A percentile compares a stretch with the other conserved stretches of the same genome.
These are phyloP conservation scores for Neurospora sp. DNA, from an alignment of 495 filamentous ascomycete genomes.

Conservation along the genomic window DNA sequence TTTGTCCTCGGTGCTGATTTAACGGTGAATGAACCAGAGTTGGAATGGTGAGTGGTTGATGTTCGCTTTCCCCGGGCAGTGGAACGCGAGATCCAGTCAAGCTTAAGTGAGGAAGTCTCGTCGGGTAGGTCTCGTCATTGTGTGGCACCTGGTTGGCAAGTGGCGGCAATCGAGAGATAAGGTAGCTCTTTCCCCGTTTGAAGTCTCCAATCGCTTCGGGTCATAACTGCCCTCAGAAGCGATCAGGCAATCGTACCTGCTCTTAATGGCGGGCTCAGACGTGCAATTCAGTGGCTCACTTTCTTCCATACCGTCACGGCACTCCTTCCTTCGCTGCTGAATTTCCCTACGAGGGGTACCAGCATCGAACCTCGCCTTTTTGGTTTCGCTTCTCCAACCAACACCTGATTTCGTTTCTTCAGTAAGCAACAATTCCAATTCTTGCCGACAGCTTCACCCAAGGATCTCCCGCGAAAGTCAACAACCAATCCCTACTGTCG, in stretches of 20 bases:
- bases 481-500: neutral
- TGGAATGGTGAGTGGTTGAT: neutral
- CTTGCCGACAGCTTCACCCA: neutral
- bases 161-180: neutral
- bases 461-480: neutral
- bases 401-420: neutral
- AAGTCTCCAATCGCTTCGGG: neutral
- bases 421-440: neutral
- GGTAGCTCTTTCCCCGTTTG: neutral
- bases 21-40: neutral
- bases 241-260: neutral
- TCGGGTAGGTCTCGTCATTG: neutral
- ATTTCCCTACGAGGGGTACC: neutral
- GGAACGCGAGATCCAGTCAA: neutral
- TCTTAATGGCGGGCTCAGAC: neutral
- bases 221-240: neutral
- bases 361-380: neutral
- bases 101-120: too few relatives aligned
- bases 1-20: neutral
- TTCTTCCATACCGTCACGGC: neutral
- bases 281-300: neutral
- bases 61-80: neutral
- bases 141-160: neutral
- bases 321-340: neutral
- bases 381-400: neutral